Conservation (phyloP, 352 stramenopile genomes). For the Pythium aristosporum region DNA sequence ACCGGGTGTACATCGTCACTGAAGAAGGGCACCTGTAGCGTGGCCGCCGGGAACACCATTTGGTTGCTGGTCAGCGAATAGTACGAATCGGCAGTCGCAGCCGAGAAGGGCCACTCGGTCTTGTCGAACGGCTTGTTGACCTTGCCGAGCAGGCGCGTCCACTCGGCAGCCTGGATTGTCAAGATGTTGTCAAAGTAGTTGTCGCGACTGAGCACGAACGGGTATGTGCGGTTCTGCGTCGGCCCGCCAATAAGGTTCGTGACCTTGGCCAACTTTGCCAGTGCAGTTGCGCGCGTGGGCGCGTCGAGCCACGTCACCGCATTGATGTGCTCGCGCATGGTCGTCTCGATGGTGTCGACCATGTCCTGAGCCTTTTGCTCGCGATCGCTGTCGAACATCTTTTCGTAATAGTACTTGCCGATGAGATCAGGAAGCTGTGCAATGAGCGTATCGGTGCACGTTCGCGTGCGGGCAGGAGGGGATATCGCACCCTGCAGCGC, state of each 20-base stretch:
- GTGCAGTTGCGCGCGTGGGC: conserved; percentile 64
- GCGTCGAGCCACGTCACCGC: conserved; percentile 91
- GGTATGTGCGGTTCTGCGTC: conserved; percentile 47
- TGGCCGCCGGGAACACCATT: conserved; percentile 94
- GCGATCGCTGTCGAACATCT: conserved; percentile 75
- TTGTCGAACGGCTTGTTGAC: conserved; percentile 33
- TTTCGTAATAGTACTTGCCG: conserved; percentile 85
- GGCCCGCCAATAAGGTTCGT: conserved; percentile 41
- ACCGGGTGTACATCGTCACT: conserved; percentile 68
- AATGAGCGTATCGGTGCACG: conserved; percentile 1
- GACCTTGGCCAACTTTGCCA: conserved; percentile 80
- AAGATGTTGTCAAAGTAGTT: conserved; percentile 60
- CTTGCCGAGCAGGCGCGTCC: conserved; percentile 16
- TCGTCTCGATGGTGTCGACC: conserved; percentile 78
- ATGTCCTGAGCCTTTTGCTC: conserved; percentile 77
- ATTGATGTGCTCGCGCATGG: conserved; percentile 80
- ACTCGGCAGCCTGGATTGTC: conserved; percentile 38
- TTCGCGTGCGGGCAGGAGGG: conserved; percentile 57
- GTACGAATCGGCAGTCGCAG: conserved; percentile 90
- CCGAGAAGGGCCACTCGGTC: conserved; percentile 86
- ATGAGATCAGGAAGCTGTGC: conserved; percentile 42
- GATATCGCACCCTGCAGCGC: conserved; percentile 63
- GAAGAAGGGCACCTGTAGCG: conserved; percentile 93
- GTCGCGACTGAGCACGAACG: conserved; percentile 26
- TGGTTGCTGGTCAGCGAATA: conserved; percentile 74